These are phyloP conservation scores for Gymnopilus dilepis DNA, from an alignment of 768 basidiomycete genomes.

Conservation along the genomic window DNA sequence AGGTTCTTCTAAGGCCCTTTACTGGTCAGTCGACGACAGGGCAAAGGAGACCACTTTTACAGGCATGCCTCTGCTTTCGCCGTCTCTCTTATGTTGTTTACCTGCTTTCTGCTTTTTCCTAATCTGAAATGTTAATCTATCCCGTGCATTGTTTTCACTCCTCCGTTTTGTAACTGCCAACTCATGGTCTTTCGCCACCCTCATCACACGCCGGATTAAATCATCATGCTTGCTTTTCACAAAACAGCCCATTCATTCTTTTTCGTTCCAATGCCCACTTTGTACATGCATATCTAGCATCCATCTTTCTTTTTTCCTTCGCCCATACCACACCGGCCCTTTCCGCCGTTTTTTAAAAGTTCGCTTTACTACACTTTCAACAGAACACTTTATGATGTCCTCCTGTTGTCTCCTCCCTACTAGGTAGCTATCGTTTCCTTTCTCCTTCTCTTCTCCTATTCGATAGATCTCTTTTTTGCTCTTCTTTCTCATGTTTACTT, in stretches of 20 bases:
- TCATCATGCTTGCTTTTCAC: background rate
- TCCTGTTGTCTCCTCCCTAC: background rate
- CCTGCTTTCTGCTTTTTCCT: background rate
- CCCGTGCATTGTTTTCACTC: background rate
- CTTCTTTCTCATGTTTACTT: conserved; percentile 4
- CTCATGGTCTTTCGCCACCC: background rate
- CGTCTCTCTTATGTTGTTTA: background rate
- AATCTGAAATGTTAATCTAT: conserved; percentile 2
- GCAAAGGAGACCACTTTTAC: background rate
- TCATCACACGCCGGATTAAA: conserved; percentile 1
- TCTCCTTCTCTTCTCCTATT: background rate
- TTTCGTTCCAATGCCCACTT: background rate
- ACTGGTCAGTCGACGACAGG: background rate
- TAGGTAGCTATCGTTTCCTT: background rate
- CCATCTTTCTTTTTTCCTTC: background rate
- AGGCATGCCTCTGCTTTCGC: background rate
- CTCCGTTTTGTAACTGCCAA: background rate
- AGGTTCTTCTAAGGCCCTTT: conserved; percentile 67
- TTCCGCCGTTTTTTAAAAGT: background rate
- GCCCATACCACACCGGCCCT: background rate
- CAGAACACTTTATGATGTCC: background rate
- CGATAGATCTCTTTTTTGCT: background rate
- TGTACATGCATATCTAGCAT: conserved; percentile 15
- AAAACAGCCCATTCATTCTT: background rate
- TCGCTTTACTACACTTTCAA: background rate